These are phyloP conservation scores for Leishmania turanica DNA, from an alignment of 208 protist species.

Conservation along the genomic window DNA sequence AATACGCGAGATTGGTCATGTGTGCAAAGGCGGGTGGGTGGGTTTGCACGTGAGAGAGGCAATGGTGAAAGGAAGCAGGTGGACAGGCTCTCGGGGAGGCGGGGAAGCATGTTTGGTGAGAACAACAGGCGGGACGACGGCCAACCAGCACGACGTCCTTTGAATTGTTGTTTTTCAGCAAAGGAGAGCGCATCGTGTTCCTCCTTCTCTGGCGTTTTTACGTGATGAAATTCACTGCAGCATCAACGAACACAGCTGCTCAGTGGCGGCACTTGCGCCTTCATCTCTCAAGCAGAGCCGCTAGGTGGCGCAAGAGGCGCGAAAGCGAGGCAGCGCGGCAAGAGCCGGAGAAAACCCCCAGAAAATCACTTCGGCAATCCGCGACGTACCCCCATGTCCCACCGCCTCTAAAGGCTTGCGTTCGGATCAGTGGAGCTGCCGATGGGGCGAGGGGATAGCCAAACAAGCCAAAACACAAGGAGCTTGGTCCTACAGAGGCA, in stretches of 20 bases:
- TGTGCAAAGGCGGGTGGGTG: background rate
- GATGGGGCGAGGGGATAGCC: background rate
- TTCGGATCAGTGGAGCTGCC: background rate
- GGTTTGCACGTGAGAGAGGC: background rate
- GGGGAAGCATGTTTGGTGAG: background rate
- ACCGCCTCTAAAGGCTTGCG: background rate
- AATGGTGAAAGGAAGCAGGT: background rate
- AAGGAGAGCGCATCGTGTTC: background rate
- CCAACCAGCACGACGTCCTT: background rate
- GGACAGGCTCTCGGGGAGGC: background rate
- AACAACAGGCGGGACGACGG: background rate
- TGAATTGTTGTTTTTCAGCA: background rate
- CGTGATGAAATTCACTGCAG: background rate
- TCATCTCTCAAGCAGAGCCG: background rate
- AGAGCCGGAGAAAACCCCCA: background rate
- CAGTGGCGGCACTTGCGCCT: background rate
- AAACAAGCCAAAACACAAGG: background rate
- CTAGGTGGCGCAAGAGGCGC: background rate
- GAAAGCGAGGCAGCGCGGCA: background rate
- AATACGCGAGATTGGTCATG: background rate
- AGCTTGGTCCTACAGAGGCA: background rate
- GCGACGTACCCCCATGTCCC: background rate
- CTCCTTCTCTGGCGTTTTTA: too few relatives aligned
- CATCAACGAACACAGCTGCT: background rate
- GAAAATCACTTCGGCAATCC: background rate